Base-by-base conservation (phyloP, 331 rosid genomes). In the Malus hybrid region DNA sequence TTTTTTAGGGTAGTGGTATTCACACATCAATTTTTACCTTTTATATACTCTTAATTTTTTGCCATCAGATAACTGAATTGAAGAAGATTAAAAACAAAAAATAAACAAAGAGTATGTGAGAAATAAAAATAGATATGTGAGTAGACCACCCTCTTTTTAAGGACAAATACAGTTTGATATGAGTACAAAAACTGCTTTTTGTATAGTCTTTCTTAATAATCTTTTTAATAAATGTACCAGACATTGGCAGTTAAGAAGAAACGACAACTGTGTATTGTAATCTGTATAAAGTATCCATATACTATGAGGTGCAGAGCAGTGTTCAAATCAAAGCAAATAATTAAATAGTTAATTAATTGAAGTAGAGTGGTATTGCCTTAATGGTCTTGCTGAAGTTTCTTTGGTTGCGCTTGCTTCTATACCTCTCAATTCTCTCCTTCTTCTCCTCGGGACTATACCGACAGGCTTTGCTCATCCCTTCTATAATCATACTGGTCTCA, bases 331-430 rank as follows among this genome's bases (percentile, higher is more conserved):
- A 19, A 18, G 7, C 3, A 39, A 39, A 55, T 34, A 28, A 71
- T 20, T 54, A 71, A 57, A 44, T 20, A 52, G 57, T 52, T 3
- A 70, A 1, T 11, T 5, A 6, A 13, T 1, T 36, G 10, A 57
- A 46, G 13, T 65, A 76, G 22, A 6, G 22, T 12, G 4, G 55
- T 65, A 65, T 52, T 34, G 65, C 99, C 99, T 95, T 92, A 61
- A 95, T 90, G 82, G 89, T 95, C 88, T 90, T 95, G 90, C 79
- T 89, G 90, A 95, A 95, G 85, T 95, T 95, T 84, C 99, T 88
- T 80, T 82, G 91, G 78, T 83, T 87, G 70, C 96, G 91, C 83
- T 92, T 95, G 81, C 15, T 85, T 78, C 83, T 84, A 39, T 95
- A 95, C 80, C 98, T 92, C 77, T 95, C 96, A 69, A 95, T 92